These are phyloP conservation scores for Exophiala viscosa DNA, from an alignment of 2,329 filamentous ascomycete genomes.

Conservation along the genomic window DNA sequence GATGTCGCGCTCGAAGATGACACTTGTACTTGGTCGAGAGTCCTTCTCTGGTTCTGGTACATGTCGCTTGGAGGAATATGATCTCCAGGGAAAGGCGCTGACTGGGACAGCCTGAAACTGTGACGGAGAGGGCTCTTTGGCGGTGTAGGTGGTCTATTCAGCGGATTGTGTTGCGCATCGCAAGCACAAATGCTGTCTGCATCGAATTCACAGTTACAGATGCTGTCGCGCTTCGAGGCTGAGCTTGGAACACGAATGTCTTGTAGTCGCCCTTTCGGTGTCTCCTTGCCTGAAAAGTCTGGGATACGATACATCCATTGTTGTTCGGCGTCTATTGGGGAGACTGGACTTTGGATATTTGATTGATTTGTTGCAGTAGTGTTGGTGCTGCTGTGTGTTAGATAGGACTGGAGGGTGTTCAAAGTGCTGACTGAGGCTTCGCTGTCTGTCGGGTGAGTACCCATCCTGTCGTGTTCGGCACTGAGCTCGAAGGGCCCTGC, in stretches of 20 bases:
- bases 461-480: neutral
- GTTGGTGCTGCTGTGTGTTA: neutral
- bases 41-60: no score
- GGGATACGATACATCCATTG: neutral
- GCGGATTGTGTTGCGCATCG: neutral
- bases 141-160: neutral
- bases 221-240: neutral
- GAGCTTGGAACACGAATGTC: neutral
- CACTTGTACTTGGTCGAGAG: neutral
- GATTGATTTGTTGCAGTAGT: neutral
- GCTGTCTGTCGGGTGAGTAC: neutral
- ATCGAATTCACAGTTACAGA: slow-evolving; percentile 6
- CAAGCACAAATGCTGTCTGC: neutral
- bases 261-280: neutral
- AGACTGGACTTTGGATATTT: neutral
- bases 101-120: neutral
- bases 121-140: neutral
- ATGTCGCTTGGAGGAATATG: neutral
- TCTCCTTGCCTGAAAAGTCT: slow-evolving; percentile 3
- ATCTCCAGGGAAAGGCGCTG: no score
- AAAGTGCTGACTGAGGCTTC: neutral
- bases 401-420: neutral
- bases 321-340: neutral
- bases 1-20: neutral
- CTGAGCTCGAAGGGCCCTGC: no score